Evolutionary conservation across 2,329 filamentous ascomycete species (phyloP), one percentile per base, ranked within the genome.

Genomic region (Plectosphaerella sp.): DNA sequence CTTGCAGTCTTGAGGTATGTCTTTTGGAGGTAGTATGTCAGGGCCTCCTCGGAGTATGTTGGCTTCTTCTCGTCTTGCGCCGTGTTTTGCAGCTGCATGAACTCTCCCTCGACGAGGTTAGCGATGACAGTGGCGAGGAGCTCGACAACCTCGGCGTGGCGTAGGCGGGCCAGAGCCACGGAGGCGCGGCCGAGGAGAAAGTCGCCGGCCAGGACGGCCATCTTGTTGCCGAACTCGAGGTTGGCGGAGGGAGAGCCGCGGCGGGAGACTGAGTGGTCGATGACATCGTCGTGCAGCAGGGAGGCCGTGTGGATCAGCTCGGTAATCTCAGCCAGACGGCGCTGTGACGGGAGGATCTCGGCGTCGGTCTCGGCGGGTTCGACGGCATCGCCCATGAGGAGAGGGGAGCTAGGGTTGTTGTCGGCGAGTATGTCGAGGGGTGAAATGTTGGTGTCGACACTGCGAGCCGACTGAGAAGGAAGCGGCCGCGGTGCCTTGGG

Each of bases 11-110:
- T 99, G 60, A 99, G 81, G 66, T 99, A 99, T 25, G 94, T 99
- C 79, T 99, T 99, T 67, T 97, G 91, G 48, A 99, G 78, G 67
- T 99, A 99, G 73, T 99, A 97, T 24, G 84, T 82, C 56, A 99
- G 81, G 1, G 91, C 89, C 50, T 96, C 89, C 64, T 97, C 90
- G 2, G 88, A 94, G 82, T 89, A 97, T 10, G 80, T 75, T 1
- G 93, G 93, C 60, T 89, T 86, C 58, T 82, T 79, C 76, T 97
- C 93, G 67, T 97, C 93, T 58, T 83, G 79, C 45, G 89, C 89
- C 1, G 94, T 97, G 71, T 99, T 99, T 75, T 96, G 95, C 62
- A 99, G 77, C 76, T 99, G 94, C 94, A 99, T 99, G 75, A 99
- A 97, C 72, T 99, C 94, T 65, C 94, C 94, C 73, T 99, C 94